Base-by-base conservation (phyloP, 2,329 filamentous ascomycete genomes). In the Sclerotinia sclerotiorum region DNA sequence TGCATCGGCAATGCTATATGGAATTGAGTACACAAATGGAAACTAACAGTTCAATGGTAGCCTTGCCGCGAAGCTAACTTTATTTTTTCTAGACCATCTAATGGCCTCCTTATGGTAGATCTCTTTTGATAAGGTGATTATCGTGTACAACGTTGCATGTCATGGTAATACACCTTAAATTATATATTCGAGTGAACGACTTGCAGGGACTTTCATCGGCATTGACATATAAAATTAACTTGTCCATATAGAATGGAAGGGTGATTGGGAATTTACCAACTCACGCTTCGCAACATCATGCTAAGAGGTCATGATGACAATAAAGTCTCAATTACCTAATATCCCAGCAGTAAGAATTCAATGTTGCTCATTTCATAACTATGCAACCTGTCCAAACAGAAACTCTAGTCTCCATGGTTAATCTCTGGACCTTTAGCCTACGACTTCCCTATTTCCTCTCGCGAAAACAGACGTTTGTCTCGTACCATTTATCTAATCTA, bases 251-350 rank as follows among this genome's bases (percentile, higher is more conserved):
- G 5, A 51, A 13, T 51, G 32, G 32, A 51, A 24, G 5, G 35
- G 3, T 6, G 2, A 19, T 32, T 24, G 15, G 15, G 51, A n/a
- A 51, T 39, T 27, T 63, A n/a, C 19, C 15, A 27, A 32, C 32
- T 39, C 5, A 39, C 32, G 8, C 48, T 17, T 42, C n/a, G n/a
- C n/a, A 39, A 35, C 15, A 51, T 63, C 5, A 27, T 52, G 60
- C 46, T 29, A 51, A 63, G 46, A 63, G 17, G 5, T 51, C n/a
- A 51, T 32, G 46, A 62, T 27, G 39, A 63, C n/a, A 63, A 27
- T 8, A 11, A 24, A 39, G 8, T 11, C n/a, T 3, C 32, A 39
- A 39, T 39, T 46, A 8, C 5, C n/a, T 51, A 13, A 21, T 27
- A n/a, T 42, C 27, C 19, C 10, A 21, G 21, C 10, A 15, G 21